Base-by-base conservation (phyloP, 805 yeast species). In the Dipodascus geniculatus region DNA sequence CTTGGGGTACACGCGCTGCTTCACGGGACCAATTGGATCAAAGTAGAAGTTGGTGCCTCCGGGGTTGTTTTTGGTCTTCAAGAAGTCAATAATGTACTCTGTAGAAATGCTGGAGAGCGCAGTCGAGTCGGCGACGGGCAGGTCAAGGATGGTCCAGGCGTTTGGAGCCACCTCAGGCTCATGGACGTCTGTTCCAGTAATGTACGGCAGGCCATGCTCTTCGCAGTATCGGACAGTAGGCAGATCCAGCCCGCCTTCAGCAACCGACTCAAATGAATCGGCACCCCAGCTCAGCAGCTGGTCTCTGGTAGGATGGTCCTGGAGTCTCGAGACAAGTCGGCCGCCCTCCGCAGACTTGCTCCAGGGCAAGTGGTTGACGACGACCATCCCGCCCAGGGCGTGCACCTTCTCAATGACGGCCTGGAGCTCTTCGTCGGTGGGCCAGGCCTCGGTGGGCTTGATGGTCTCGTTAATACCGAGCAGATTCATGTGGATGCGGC, bases 341-440 rank as follows among this genome's bases (percentile, higher is more conserved):
- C 54, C 56, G 24, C 52, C 48, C 35, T 60, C 63, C 1, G 60
- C 52, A 2, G 53, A 48, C 24, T 50, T 38, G 9, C 61, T 58
- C 63, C 63, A 60, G 6, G 63, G 60, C 6, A 61, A 52, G 51
- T 60, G 63, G 49, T 60, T 60, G 14, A 55, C 63, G 3, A 61
- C 48, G 3, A 51, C 63, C 11, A 60, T 23, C 2, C 63, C 63
- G 2, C 63, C 63, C 38, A 60, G 54, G 9, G 50, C 49, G 51
- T 60, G 63, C 16, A 54, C 51, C 28, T 49, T 23, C 22, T 55
- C 28, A 31, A 60, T 60, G 11, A 55, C 63, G 2, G 28, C 16
- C 33, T 47, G 48, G 31, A 60, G 52, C 48, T 60, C 63, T 14
- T 53, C 56, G 42, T 60, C 60, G 2, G 56, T 24, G 14, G 63